Evolutionary conservation across 2,329 filamentous ascomycete genomes (phyloP), one percentile per base, ranked within the genome.

Genomic region (Pestalotiopsis sp.): DNA sequence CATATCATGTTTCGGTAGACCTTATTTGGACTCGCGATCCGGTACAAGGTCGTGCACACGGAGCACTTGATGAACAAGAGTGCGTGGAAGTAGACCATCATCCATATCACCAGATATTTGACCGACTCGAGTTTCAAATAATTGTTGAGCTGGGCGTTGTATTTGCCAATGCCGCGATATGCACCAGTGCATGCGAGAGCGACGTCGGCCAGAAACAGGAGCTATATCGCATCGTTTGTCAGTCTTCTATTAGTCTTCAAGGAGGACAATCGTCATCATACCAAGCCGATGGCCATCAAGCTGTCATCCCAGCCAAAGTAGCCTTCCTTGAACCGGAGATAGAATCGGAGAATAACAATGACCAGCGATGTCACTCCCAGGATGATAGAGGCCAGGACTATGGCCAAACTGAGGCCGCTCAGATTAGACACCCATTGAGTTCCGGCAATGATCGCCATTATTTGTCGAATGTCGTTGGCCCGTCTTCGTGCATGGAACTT

Each of bases 21-120:
- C 4, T 38, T 68, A 17, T 72, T 25, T 2, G 76, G 75, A 0
- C 64, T 78, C 45, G 74, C 71, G n/a, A 69, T 82, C 11, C 81
- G 73, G 41, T 79, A 77, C 0, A 81, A 78, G 41, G 76, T 78
- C 9, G 78, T 74, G 62, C 81, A 81, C 74, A 75, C 76, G 41
- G 80, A 82, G 20, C 79, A 79, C 57, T 77, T 77, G 71, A 77
- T 70, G 20, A 73, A 68, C 13, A 73, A 71, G 27, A 76, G 67
- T 4, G 71, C 70, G 39, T 68, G 56, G 25, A 76, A 73, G 68
- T 77, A 77, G 17, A 73, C 67, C n/a, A 76, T 59, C 64, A 76
- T 76, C 74, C 75, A 76, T 41, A 76, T 69, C 39, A 73, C 72
- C 45, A 75, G 72, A 20, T 70, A 72, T 41, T 75, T 76, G n/a